Percentiles rank a stretch among this genome's conserved stretches.
These are phyloP conservation scores for Mortierella sp. DNA, from an alignment of 371 early-diverging fungal genomes.

Conservation along the genomic window DNA sequence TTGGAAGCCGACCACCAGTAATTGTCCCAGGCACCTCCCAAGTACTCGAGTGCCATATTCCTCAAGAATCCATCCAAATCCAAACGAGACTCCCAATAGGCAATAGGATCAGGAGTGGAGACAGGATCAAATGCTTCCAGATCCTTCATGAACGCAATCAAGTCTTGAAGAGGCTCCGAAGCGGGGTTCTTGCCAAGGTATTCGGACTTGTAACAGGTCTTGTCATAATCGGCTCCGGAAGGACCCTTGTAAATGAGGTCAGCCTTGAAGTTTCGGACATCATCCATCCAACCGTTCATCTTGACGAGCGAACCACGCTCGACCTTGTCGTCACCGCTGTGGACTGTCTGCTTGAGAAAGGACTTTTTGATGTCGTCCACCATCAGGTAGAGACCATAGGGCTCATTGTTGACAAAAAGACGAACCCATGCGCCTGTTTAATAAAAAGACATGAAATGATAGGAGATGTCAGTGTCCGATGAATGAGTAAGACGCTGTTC, in stretches of 20 bases:
- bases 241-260: conserved; percentile 40
- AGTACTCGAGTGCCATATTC: conserved; percentile 51
- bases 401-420: conserved; percentile 36
- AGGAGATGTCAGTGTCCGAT: too few relatives aligned
- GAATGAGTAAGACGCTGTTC: too few relatives aligned
- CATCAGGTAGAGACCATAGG: conserved; percentile 43
- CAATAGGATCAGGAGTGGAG: not conserved
- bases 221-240: conserved; percentile 14
- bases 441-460: too few relatives aligned
- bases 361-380: conserved; percentile 40
- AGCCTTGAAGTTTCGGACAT: conserved; percentile 20
- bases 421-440: conserved; percentile 27
- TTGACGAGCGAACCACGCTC: conserved; percentile 36
- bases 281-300: conserved; percentile 46
- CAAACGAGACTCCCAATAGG: not conserved
- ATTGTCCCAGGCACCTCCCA: conserved; percentile 48
- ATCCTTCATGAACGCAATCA: conserved; percentile 32
- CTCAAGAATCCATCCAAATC: conserved; percentile 19
- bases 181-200: conserved; percentile 14
- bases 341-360: conserved; percentile 44
- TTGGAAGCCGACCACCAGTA: conserved; percentile 4
- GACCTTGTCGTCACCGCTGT: conserved; percentile 27
- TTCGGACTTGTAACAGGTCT: conserved; percentile 30
- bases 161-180: conserved; percentile 14
- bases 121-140: not conserved